These are phyloP conservation scores for Malus fusca DNA, from an alignment of 306 rosid species.

Conservation along the genomic window DNA sequence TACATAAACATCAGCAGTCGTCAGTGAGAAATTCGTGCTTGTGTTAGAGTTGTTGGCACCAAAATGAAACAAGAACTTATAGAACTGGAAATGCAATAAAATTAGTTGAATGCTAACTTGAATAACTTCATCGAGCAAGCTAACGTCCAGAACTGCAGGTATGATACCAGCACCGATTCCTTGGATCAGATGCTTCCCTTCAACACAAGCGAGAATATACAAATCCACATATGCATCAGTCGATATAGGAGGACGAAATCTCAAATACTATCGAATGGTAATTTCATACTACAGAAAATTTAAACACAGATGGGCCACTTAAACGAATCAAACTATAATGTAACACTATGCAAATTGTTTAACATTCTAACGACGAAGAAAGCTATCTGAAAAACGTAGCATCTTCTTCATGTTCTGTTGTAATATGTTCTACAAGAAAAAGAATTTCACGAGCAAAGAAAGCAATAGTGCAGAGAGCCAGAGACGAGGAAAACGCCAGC, in stretches of 20 bases:
- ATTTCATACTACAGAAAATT: neutral
- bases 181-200: constrained; percentile 71
- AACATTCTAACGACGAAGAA: too few relatives aligned
- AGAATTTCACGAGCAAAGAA: neutral
- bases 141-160: constrained; percentile 44
- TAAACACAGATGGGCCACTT: neutral
- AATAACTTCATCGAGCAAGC: constrained; percentile 58
- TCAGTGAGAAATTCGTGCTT: neutral
- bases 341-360: neutral
- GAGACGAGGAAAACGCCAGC: neutral
- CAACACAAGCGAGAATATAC: neutral
- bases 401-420: too few relatives aligned
- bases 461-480: neutral
- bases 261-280: neutral
- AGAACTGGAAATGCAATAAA: neutral
- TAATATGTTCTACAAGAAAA: neutral
- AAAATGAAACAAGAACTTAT: neutral
- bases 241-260: neutral
- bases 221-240: neutral
- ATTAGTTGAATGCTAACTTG: constrained; percentile 31
- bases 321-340: neutral
- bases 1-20: constrained; percentile 5
- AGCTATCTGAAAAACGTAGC: too few relatives aligned
- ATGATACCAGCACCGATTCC: constrained; percentile 70
- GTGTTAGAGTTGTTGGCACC: too few relatives aligned